Evolutionary conservation across 2,329 filamentous ascomycete genomes (phyloP).

Genomic region (Geoglossum cookeanum): DNA sequence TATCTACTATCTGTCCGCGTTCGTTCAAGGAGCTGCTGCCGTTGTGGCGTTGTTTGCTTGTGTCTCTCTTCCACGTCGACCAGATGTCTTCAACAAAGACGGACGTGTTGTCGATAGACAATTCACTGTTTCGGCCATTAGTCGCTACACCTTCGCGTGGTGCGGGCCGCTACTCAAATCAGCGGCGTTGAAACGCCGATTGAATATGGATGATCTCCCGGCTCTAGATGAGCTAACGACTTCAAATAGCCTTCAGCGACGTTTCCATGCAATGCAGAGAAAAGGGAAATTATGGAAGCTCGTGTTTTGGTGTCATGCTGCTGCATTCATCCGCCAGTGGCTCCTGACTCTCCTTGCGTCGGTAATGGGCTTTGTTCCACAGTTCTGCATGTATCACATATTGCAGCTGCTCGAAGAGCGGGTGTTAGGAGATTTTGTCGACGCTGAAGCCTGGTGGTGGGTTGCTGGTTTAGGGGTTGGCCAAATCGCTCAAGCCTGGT

Average conservation of each 20-base stretch:
- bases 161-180: slow-evolving; percentile 31
- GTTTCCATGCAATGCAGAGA: slow-evolving; percentile 19
- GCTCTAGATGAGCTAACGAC: slow-evolving; percentile 37
- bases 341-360: slow-evolving; percentile 33
- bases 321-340: slow-evolving; percentile 38
- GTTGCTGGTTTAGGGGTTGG: slow-evolving; percentile 43
- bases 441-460: slow-evolving; percentile 43
- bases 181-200: slow-evolving; percentile 36
- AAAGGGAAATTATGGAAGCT: slow-evolving; percentile 37
- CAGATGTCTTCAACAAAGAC: slow-evolving; percentile 39
- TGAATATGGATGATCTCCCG: slow-evolving; percentile 44
- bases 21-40: slow-evolving; percentile 4
- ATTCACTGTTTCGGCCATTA: slow-evolving; percentile 39
- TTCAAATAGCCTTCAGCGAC: slow-evolving; percentile 32
- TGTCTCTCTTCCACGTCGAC: slow-evolving; percentile 43
- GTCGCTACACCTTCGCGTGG: slow-evolving; percentile 49
- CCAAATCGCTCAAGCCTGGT: slow-evolving; percentile 23
- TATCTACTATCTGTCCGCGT: not conserved
- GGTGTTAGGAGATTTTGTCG: slow-evolving; percentile 22
- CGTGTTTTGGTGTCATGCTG: slow-evolving; percentile 37
- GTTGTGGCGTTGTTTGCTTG: slow-evolving; percentile 30
- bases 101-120: slow-evolving; percentile 43
- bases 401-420: slow-evolving; percentile 43
- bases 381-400: slow-evolving; percentile 47
- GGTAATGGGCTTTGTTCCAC: slow-evolving; percentile 47